phyloP scores from a whole-genome alignment of 768 basidiomycete species.

The Tricholoma sp. region DNA sequence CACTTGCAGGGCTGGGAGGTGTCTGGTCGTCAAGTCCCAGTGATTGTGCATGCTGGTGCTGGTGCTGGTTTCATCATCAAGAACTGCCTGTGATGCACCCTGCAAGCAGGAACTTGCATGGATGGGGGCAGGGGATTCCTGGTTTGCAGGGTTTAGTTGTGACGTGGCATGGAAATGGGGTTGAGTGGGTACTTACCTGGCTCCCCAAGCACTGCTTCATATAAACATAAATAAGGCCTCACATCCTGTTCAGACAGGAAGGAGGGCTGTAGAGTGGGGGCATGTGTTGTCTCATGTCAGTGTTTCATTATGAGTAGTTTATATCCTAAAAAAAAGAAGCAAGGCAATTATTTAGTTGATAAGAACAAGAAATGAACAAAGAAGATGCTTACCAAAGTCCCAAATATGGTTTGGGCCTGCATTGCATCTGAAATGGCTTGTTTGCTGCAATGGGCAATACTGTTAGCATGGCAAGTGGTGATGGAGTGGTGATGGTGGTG shows the following conservation, averaged over 20 bases:
- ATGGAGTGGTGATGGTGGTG: no score
- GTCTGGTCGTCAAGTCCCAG: not conserved
- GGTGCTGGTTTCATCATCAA: not conserved
- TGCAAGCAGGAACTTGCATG: no score
- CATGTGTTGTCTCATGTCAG: slow-evolving; percentile 2
- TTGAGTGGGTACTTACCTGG: not conserved
- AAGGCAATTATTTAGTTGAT: no score
- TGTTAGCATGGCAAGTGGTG: no score
- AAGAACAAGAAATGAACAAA: no score
- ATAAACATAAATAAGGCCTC: no score
- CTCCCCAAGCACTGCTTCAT: not conserved
- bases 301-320: not conserved
- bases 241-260: not conserved
- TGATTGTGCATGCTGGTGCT: not conserved
- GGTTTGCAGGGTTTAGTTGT: not conserved
- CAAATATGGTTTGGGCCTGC: not conserved
- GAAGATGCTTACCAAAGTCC: not conserved
- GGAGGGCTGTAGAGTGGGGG: not conserved
- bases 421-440: no score
- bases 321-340: no score
- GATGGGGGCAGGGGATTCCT: not conserved
- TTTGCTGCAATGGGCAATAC: no score
- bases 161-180: not conserved
- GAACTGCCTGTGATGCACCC: not conserved
- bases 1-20: not conserved